Conservation (phyloP, 306 rosid genomes). For the Quercus ilex region DNA sequence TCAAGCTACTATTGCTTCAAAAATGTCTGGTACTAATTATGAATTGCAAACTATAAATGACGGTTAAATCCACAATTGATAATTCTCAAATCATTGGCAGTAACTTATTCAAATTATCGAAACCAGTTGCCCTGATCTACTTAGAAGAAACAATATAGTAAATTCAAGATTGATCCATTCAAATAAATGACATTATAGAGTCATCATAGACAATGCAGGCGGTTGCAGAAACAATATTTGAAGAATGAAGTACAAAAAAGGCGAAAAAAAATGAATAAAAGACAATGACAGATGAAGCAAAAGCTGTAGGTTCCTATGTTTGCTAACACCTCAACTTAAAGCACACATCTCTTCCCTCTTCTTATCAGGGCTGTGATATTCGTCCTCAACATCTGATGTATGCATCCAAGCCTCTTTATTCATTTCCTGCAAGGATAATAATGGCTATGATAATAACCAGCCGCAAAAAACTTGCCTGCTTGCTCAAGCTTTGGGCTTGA, state of each 20-base stretch:
- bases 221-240: slow-evolving; percentile 21
- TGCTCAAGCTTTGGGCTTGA: slow-evolving; percentile 65
- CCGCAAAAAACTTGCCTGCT: slow-evolving; percentile 1
- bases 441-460: slow-evolving; percentile 40
- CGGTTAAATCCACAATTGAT: background rate
- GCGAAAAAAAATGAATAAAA: background rate
- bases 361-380: slow-evolving; percentile 19
- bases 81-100: background rate
- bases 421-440: slow-evolving; percentile 19
- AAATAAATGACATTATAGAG: slow-evolving; percentile 21
- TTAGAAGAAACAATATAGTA: background rate
- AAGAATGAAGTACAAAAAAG: background rate
- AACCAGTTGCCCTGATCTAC: background rate
- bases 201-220: slow-evolving; percentile 22
- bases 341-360: slow-evolving; percentile 26
- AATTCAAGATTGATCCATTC: slow-evolving; percentile 8
- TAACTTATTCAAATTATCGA: background rate
- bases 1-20: background rate
- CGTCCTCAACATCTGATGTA: slow-evolving; percentile 26
- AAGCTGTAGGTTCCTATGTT: slow-evolving; percentile 25
- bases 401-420: slow-evolving; percentile 44
- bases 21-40: background rate
- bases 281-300: slow-evolving; percentile 16
- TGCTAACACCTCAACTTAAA: slow-evolving; percentile 28
- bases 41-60: background rate